phyloP scores from a whole-genome alignment of 495 filamentous ascomycete species.

The Neurospora tetraspora region DNA sequence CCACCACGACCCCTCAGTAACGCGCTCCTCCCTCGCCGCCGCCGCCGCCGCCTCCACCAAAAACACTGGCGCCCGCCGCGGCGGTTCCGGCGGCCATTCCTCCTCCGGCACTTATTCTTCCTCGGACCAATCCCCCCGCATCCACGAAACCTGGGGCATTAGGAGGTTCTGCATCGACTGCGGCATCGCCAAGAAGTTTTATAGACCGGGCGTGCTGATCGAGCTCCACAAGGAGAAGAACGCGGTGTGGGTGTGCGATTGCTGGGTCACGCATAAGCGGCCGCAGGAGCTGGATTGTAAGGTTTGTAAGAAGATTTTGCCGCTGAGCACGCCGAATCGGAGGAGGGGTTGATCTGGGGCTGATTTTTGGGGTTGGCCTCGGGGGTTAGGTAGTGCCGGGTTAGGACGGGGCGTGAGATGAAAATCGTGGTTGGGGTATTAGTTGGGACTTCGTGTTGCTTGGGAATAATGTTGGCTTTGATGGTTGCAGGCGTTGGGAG shows the following conservation, averaged over 20 bases:
- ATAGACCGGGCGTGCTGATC: slow-evolving; percentile 16
- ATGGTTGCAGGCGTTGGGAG: background rate
- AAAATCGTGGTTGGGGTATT: background rate
- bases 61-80: background rate
- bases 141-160: slow-evolving; percentile 12
- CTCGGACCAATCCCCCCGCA: slow-evolving; percentile 3
- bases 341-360: background rate
- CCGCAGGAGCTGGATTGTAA: slow-evolving; percentile 3
- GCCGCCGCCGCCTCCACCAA: background rate
- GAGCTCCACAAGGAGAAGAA: slow-evolving; percentile 10
- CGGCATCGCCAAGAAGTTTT: slow-evolving; percentile 14
- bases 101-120: background rate
- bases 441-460: background rate
- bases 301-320: slow-evolving; percentile 3
- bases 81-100: background rate
- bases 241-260: slow-evolving; percentile 21
- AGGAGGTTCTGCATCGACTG: slow-evolving; percentile 21
- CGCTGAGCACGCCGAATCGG: background rate
- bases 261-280: slow-evolving; percentile 7
- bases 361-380: background rate
- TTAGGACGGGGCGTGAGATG: background rate
- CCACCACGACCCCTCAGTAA: slow-evolving; percentile 19
- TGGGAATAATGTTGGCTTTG: background rate
- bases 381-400: background rate
- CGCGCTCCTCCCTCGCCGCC: slow-evolving; percentile 11